A percentile compares a stretch with the other conserved stretches of the same genome.
phyloP scores from a whole-genome alignment of 306 rosid genomes.

The Myrica gale region DNA sequence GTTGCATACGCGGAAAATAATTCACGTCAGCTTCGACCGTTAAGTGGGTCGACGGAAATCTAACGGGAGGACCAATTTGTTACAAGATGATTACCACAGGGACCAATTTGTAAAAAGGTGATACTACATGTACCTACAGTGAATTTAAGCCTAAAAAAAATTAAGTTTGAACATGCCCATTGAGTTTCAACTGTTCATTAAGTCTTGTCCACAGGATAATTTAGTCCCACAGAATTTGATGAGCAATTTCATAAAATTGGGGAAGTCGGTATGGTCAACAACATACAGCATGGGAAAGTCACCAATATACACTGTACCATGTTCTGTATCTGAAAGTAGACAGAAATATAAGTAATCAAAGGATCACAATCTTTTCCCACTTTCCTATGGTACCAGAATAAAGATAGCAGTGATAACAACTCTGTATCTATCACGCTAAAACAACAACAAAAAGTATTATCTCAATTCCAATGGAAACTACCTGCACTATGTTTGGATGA shows the following conservation, averaged over 20 bases:
- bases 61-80: no score
- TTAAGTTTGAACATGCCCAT: no score
- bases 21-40: no score
- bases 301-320: neutral
- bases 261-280: neutral
- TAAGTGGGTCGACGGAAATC: no score
- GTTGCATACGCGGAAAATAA: no score
- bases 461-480: conserved; percentile 11
- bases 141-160: no score
- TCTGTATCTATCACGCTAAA: neutral
- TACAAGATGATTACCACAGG: no score
- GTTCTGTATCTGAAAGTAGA: neutral
- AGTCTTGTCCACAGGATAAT: neutral
- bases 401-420: neutral
- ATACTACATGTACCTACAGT: no score
- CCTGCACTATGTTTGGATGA: conserved; percentile 97
- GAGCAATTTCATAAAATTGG: neutral
- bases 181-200: neutral
- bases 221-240: neutral
- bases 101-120: no score
- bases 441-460: neutral
- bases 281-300: no score
- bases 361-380: neutral
- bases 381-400: neutral
- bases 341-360: neutral